Conservation (phyloP, 257 asterid genomes). For the Galeopsis tetrahit region DNA sequence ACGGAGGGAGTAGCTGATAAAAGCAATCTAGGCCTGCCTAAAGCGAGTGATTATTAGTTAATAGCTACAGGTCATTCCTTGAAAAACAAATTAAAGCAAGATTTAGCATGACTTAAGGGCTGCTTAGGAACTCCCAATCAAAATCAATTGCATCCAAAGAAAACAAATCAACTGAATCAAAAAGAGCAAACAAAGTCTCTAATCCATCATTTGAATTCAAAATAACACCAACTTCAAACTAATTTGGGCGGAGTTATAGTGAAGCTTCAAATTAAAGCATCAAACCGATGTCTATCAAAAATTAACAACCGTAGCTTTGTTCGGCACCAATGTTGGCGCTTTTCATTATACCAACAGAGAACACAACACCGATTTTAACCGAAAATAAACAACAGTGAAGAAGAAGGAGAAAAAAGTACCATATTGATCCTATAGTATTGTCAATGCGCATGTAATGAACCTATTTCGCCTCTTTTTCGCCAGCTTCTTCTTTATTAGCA, state of each 20-base stretch:
- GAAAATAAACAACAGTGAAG: neutral
- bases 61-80: constrained; percentile 42
- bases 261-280: constrained; percentile 6
- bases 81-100: constrained; percentile 39
- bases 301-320: constrained; percentile 33
- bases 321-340: constrained; percentile 10
- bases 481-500: too few species aligned
- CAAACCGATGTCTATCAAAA: neutral
- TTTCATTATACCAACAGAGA: neutral
- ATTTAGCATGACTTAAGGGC: constrained; percentile 49
- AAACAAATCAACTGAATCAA: neutral
- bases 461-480: too few species aligned
- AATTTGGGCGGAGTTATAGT: neutral
- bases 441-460: too few species aligned
- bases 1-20: too few species aligned
- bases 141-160: constrained; percentile 62
- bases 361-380: neutral
- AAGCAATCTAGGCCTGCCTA: constrained; percentile 39
- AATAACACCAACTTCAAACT: neutral
- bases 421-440: too few species aligned
- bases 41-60: constrained; percentile 33
- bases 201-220: constrained; percentile 2
- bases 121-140: constrained; percentile 63
- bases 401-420: neutral
- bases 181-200: neutral